Conservation (phyloP, 2,329 filamentous ascomycete genomes). For the Xylariaceae sp. region DNA sequence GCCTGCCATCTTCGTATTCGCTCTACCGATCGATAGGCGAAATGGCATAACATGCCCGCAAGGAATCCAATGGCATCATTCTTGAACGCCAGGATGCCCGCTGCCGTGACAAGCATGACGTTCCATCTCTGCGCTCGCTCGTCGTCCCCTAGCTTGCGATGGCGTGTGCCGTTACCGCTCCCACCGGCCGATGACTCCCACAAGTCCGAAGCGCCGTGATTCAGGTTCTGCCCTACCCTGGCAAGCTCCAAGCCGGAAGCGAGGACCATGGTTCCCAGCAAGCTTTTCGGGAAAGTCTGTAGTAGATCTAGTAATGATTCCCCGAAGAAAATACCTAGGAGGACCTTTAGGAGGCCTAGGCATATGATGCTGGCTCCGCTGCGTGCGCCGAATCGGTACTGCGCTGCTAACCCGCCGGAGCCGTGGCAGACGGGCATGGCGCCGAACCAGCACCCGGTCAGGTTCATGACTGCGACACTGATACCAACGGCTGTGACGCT, state of each 20-base stretch:
- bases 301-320: conserved; percentile 69
- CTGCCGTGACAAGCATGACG: conserved; percentile 85
- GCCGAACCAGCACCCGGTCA: conserved; percentile 84
- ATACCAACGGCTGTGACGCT: conserved; percentile 73
- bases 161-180: conserved; percentile 25
- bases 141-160: conserved; percentile 56
- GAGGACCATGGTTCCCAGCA: conserved; percentile 85
- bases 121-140: conserved; percentile 76
- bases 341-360: conserved; percentile 70
- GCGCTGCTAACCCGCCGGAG: conserved; percentile 82
- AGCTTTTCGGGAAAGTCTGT: conserved; percentile 64
- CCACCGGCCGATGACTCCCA: conserved; percentile 39
- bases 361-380: conserved; percentile 80
- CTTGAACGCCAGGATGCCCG: conserved; percentile 75
- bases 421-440: conserved; percentile 92
- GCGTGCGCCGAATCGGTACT: conserved; percentile 86
- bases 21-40: conserved; percentile 52
- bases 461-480: conserved; percentile 79
- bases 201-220: conserved; percentile 61
- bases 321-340: conserved; percentile 72
- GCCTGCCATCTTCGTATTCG: conserved; percentile 17
- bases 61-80: conserved; percentile 87
- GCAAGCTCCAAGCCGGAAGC: conserved; percentile 85
- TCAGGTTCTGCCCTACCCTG: conserved; percentile 78
- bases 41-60: conserved; percentile 76